A percentile compares a stretch with the other conserved stretches of the same genome.
phyloP scores from a whole-genome alignment of 2,329 filamentous ascomycete species.

The Pseudocercospora eumusae region DNA sequence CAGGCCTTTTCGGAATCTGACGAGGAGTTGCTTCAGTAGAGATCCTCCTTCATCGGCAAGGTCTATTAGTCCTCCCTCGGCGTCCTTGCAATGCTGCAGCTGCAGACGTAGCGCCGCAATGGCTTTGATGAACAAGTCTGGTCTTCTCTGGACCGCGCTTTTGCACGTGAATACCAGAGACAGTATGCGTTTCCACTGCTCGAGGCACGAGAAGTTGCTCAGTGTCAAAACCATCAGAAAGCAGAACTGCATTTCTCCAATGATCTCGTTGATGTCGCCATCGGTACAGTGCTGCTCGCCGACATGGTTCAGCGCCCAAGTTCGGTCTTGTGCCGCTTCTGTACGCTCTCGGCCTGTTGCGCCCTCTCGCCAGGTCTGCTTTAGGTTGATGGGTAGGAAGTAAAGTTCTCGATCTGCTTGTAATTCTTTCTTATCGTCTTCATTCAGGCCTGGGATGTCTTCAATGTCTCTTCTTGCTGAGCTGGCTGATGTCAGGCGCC shows the following conservation, averaged over 20 bases:
- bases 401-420: slow-evolving; percentile 50
- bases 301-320: slow-evolving; percentile 61
- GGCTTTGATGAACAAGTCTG: slow-evolving; percentile 55
- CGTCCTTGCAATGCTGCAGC: slow-evolving; percentile 58
- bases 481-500: slow-evolving; percentile 60
- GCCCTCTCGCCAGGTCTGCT: slow-evolving; percentile 62
- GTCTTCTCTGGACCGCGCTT: slow-evolving; percentile 51
- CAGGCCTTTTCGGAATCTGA: slow-evolving; percentile 54
- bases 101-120: slow-evolving; percentile 55
- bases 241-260: slow-evolving; percentile 64
- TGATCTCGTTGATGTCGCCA: slow-evolving; percentile 34
- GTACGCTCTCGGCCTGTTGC: slow-evolving; percentile 64
- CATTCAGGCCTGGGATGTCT: slow-evolving; percentile 59
- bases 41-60: slow-evolving; percentile 54
- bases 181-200: slow-evolving; percentile 65
- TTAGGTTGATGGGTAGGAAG: slow-evolving; percentile 62
- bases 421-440: slow-evolving; percentile 34
- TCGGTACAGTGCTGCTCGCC: slow-evolving; percentile 47
- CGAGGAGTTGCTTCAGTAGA: slow-evolving; percentile 56
- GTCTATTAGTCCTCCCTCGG: slow-evolving; percentile 64
- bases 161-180: slow-evolving; percentile 59
- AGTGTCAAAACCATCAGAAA: slow-evolving; percentile 65
- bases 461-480: slow-evolving; percentile 59
- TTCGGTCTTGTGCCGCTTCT: slow-evolving; percentile 62
- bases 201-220: slow-evolving; percentile 66